phyloP scores from a whole-genome alignment of 108 stramenopile species.

The Epithemia pelagica region DNA sequence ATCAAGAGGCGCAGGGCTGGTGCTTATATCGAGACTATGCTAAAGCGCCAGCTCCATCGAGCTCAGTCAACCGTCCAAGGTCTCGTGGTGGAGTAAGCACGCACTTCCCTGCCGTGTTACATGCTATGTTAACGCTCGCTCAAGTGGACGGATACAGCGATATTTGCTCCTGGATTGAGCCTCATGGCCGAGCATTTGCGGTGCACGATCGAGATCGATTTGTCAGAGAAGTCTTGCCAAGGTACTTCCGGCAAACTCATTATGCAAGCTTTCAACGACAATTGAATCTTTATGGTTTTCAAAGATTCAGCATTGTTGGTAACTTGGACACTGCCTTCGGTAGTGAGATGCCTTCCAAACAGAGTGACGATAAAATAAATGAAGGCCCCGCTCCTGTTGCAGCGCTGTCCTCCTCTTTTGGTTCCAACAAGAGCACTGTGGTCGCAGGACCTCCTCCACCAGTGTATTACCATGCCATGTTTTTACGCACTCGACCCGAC shows the following conservation, averaged over 20 bases:
- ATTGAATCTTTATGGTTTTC: slow-evolving; percentile 67
- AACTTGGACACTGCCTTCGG: neutral
- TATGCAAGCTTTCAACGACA: slow-evolving; percentile 65
- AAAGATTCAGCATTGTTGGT: slow-evolving; percentile 26
- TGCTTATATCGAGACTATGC: too few relatives aligned
- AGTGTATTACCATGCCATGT: slow-evolving; percentile 72
- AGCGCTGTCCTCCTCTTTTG: neutral
- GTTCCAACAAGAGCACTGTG: too few relatives aligned
- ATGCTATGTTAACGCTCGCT: slow-evolving; percentile 46
- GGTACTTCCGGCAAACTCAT: slow-evolving; percentile 50
- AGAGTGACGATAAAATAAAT: neutral
- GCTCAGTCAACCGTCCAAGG: too few relatives aligned
- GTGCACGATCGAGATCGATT: slow-evolving; percentile 54
- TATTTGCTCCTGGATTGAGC: slow-evolving; percentile 59
- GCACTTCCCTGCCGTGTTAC: slow-evolving; percentile 36
- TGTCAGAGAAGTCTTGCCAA: slow-evolving; percentile 40
- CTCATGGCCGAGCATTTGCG: slow-evolving; percentile 55
- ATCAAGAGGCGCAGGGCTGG: too few relatives aligned
- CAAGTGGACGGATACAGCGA: slow-evolving; percentile 27
- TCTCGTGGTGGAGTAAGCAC: neutral
- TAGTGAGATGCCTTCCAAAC: neutral
- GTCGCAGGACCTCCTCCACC: neutral
- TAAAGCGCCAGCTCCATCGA: too few relatives aligned
- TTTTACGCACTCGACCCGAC: slow-evolving; percentile 43
- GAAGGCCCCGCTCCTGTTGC: too few relatives aligned